Base-by-base conservation (phyloP, 2,329 filamentous ascomycete species). In the Fusarium burgessii region DNA sequence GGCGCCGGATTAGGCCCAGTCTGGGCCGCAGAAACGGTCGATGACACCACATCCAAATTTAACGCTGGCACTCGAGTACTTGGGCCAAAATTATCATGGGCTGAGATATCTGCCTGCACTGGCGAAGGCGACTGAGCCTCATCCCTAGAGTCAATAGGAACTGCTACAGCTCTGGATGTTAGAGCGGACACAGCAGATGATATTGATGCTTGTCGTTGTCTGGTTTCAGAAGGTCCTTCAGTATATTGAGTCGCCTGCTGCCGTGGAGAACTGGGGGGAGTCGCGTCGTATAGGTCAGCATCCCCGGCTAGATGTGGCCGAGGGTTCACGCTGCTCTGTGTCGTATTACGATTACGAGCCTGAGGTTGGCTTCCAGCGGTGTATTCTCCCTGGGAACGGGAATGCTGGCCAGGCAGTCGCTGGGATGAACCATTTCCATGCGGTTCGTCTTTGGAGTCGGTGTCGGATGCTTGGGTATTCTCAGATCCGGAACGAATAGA, bases 251-350 rank as follows among this genome's bases (percentile, higher is more conserved):
- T 45, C 13, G 59, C 56, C 17, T 57, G 46, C 35, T 70, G 66
- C 25, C 50, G 70, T 2, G 84, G 85, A 1, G 84, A 85, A 14
- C 76, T 79, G 5, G 83, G 84, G 1, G 85, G 84, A 4, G 84
- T 85, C 7, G 83, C 83, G 62, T 85, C 82, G 72, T 87, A 87
- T 6, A 86, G 75, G 29, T 86, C 79, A 6, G 85, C 79, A 5
- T 84, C 82, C 13, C 73, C 76, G 14, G 79, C 78, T 36, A 66
- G 60, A 27, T 73, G 70, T 15, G 63, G 51, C 3, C 76, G 76
- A 5, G 77, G 78, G 46, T 76, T 82, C n/a, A 80, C 81, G 45
- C 73, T 68, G 10, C 79, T 80, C 9, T 79, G 72, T 8, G 71
- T 55, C 13, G 68, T 35, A 27, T 80, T 77, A 10, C 76, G 71